Evolutionary conservation across 192 early-diverging fungal genomes (phyloP), one percentile per base, ranked within the genome.

Genomic region (Dispira simplex): DNA sequence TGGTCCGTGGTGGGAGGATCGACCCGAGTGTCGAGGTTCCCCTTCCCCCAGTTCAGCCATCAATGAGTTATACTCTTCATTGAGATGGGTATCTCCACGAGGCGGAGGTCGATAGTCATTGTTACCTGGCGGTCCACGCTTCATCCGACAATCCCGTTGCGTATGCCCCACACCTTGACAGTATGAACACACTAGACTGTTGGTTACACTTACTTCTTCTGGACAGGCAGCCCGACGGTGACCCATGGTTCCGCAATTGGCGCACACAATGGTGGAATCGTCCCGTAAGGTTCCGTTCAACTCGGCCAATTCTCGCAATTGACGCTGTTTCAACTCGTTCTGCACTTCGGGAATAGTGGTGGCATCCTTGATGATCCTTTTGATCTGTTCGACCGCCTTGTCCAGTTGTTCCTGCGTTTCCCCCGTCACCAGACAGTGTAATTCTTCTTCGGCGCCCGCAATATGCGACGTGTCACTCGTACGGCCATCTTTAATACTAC

Each of bases 261-360:
- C 79, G 70, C 96, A 98, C 27, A 51, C 47, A 11, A 64, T 18
- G 59, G 85, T 88, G 73, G 95, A 93, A 67, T 97, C 94, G 65
- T 97, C 94, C 46, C 96, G 79, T 46, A 98, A 71, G 6, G 96
- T 98, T 65, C 96, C 96, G 71, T 98, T 98, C 48, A 98, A 73
- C 20, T 88, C 87, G 3, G 96, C 96, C 66, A 98, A 75, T 67
- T 95, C 91, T 57, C 96, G 85, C 65, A 98, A 72, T 74, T 98
- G 96, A 73, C 85, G 85, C 62, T 91, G 81, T 71, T 98, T 98
- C 47, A 95, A 72, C 68, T 95, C 91, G 70, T 98, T 98, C 65
- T 95, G 90, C 11, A 87, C 90, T 66, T 98, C 96, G 8, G 96
- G 96, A 14, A 85, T 89, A 2, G 90, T 89, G 13, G 92, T 90